A percentile compares a stretch with the other conserved stretches of the same genome.
Evolutionary conservation across 106 monocot genomes (phyloP).

Genomic region (Xerophyta viscosa): DNA sequence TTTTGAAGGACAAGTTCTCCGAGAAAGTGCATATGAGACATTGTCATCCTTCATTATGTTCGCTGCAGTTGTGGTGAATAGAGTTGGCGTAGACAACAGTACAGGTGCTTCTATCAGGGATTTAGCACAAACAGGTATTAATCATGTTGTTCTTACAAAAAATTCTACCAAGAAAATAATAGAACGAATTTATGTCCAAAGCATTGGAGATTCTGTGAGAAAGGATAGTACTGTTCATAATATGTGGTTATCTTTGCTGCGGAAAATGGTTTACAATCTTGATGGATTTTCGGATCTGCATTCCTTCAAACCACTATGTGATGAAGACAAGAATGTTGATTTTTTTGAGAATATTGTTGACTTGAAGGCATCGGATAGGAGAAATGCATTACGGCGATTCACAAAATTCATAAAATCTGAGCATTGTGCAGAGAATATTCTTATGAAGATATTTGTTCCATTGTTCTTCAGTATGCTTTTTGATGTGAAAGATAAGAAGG

Average conservation of each 20-base stretch:
- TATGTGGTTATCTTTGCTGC: constrained; percentile 76
- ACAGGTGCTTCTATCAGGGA: too few species aligned
- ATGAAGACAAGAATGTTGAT: constrained; percentile 71
- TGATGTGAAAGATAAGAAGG: constrained; percentile 76
- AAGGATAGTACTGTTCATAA: constrained; percentile 70
- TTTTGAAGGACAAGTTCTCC: constrained; percentile 67
- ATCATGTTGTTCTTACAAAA: constrained; percentile 33
- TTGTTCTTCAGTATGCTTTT: constrained; percentile 81
- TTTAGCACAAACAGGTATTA: too few species aligned
- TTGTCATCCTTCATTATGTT: constrained; percentile 65
- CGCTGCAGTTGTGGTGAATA: constrained; percentile 27
- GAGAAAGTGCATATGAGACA: constrained; percentile 72
- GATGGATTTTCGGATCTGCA: constrained; percentile 33
- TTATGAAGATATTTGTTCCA: constrained; percentile 75
- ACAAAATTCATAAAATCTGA: constrained; percentile 41
- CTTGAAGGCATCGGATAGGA: constrained; percentile 73
- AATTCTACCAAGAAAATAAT: constrained; percentile 39
- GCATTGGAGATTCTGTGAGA: constrained; percentile 69
- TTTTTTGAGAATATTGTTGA: constrained; percentile 92
- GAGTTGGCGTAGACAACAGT: not conserved
- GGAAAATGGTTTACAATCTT: constrained; percentile 64
- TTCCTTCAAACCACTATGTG: constrained; percentile 48
- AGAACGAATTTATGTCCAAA: constrained; percentile 38
- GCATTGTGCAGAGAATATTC: constrained; percentile 53
- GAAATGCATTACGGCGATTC: constrained; percentile 65